Conservation (phyloP, 441 rosid species). For the Eruca vesicaria region DNA sequence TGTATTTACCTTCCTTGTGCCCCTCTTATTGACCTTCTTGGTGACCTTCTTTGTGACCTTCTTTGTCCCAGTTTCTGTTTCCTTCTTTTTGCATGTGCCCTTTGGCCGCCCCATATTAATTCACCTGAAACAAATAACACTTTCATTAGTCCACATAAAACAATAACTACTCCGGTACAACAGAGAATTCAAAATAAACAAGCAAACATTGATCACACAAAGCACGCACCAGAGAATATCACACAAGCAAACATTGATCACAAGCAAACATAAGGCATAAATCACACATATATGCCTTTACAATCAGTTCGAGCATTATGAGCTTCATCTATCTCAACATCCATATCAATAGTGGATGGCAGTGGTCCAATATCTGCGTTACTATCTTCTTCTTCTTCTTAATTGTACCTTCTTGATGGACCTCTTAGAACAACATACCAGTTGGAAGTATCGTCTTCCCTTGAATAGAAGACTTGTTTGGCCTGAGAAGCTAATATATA, state of each 20-base stretch:
- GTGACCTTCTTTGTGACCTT: not conserved
- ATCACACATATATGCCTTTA: not conserved
- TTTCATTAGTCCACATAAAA: not conserved
- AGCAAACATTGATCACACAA: not conserved
- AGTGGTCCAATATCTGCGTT: not conserved
- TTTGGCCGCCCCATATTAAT: not conserved
- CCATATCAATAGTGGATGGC: not conserved
- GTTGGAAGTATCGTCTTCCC: not conserved
- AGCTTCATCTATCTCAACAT: not conserved
- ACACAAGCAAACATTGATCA: not conserved
- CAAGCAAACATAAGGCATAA: not conserved
- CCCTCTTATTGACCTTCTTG: not conserved
- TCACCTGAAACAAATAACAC: not conserved
- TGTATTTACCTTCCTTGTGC: not conserved
- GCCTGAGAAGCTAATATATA: not conserved
- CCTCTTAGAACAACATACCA: not conserved
- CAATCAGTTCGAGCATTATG: not conserved
- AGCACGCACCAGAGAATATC: not conserved
- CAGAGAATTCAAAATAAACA: not conserved
- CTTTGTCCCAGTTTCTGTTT: not conserved
- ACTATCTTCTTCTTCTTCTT: not conserved
- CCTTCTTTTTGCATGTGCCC: too few relatives aligned
- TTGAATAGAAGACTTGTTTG: not conserved
- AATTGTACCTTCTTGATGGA: not conserved
- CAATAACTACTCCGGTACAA: not conserved